phyloP scores from a whole-genome alignment of 2,329 filamentous ascomycete genomes.

The Amesomyces nigricolor region DNA sequence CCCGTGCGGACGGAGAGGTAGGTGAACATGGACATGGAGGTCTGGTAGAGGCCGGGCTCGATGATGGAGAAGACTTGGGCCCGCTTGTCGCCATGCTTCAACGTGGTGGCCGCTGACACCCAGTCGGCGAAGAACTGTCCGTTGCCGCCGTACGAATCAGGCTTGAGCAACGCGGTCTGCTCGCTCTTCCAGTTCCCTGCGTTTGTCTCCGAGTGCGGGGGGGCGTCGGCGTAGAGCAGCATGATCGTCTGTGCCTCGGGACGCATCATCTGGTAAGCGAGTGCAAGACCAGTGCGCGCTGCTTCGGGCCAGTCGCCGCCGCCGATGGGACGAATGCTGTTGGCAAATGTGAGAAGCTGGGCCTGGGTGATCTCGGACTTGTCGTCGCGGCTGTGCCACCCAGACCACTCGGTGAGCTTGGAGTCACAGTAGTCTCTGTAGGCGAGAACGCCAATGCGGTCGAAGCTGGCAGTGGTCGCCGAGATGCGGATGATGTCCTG shows the following conservation, averaged over 20 bases:
- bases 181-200: conserved; percentile 28
- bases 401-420: conserved; percentile 43
- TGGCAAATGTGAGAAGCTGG: conserved; percentile 34
- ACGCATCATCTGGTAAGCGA: conserved; percentile 43
- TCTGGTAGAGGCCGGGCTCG: conserved; percentile 15
- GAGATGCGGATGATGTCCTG: conserved; percentile 48
- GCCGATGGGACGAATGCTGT: conserved; percentile 29
- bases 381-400: conserved; percentile 35
- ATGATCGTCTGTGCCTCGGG: conserved; percentile 44
- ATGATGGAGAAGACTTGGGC: conserved; percentile 42
- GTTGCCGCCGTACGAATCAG: conserved; percentile 29
- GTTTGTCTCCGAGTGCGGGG: conserved; percentile 38
- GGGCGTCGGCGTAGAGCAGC: conserved; percentile 44
- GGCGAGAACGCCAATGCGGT: conserved; percentile 44
- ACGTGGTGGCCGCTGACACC: conserved; percentile 33
- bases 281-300: conserved; percentile 43
- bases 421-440: conserved; percentile 44
- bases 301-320: conserved; percentile 45
- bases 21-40: conserved; percentile 33
- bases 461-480: conserved; percentile 44
- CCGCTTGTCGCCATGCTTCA: conserved; percentile 34
- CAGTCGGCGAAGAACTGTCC: conserved; percentile 41
- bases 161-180: conserved; percentile 19
- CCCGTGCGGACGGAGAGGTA: conserved; percentile 40
- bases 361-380: conserved; percentile 28